phyloP scores from a whole-genome alignment of 179 eudicot species.

The Gypsophila paniculata region DNA sequence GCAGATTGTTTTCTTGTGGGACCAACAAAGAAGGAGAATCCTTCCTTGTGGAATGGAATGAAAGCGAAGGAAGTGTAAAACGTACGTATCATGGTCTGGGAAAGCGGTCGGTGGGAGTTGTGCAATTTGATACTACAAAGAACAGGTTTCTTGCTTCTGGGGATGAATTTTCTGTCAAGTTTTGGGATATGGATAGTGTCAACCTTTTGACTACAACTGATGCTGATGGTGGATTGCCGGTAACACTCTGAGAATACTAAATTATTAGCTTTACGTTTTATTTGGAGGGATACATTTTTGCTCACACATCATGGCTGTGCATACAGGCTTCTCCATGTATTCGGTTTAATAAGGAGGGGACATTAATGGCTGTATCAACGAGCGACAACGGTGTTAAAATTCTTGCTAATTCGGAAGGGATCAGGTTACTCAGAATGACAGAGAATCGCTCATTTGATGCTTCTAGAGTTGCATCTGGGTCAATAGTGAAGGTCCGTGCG shows the following conservation, averaged over 20 bases:
- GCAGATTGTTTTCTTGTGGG: constrained; percentile 82
- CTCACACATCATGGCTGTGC: neutral
- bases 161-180: constrained; percentile 66
- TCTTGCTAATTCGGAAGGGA: constrained; percentile 64
- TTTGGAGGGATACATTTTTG: neutral
- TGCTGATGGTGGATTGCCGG: constrained; percentile 88
- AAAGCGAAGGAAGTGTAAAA: constrained; percentile 73
- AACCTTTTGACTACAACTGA: constrained; percentile 52
- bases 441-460: constrained; percentile 57
- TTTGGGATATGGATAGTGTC: constrained; percentile 82
- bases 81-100: constrained; percentile 66
- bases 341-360: constrained; percentile 71
- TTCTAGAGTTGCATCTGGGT: constrained; percentile 45
- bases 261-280: constrained; percentile 1
- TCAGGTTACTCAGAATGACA: constrained; percentile 40
- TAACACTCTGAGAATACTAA: constrained; percentile 25
- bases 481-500: constrained; percentile 48
- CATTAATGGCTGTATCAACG: constrained; percentile 76
- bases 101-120: constrained; percentile 63
- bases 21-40: constrained; percentile 80
- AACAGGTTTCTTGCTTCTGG: constrained; percentile 76
- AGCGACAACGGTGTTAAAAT: constrained; percentile 72
- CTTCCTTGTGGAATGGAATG: constrained; percentile 87
- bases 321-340: constrained; percentile 72
- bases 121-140: constrained; percentile 74